Percentiles rank a stretch among this genome's conserved stretches.
Conservation (phyloP, 2,329 filamentous ascomycete genomes). For the Aspergillus texensis region DNA sequence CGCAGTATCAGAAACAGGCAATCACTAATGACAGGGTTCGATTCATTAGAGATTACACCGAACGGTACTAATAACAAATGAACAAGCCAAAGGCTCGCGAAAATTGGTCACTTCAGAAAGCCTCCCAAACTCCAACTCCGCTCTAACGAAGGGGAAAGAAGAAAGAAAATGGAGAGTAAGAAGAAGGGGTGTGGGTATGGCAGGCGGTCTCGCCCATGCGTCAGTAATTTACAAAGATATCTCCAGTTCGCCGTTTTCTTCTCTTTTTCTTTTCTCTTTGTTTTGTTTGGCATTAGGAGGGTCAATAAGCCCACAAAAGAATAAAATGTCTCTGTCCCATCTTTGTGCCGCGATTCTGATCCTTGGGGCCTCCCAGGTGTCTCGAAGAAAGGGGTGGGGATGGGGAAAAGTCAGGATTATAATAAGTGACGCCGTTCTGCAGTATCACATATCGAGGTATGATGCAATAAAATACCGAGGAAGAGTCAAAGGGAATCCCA, state of each 20-base stretch:
- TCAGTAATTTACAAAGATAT: constrained; percentile 38
- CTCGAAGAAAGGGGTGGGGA: neutral
- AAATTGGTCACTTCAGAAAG: constrained; percentile 9
- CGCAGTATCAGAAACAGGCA: neutral
- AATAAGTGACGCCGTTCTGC: neutral
- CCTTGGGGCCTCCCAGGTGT: neutral
- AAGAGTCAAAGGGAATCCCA: neutral
- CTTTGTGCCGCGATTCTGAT: neutral
- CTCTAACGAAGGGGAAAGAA: constrained; percentile 22
- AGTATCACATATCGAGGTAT: neutral
- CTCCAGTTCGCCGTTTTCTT: neutral
- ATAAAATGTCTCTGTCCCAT: neutral
- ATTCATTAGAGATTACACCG: constrained; percentile 1
- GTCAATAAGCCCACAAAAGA: neutral
- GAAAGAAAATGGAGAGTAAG: constrained; percentile 21
- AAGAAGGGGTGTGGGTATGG: constrained; percentile 8
- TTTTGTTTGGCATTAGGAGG: neutral
- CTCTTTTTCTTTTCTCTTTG: neutral
- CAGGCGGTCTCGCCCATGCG: constrained; percentile 31
- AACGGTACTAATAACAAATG: neutral
- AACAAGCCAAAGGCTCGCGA: neutral
- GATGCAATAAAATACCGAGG: neutral
- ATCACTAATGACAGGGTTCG: neutral
- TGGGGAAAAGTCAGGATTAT: constrained; percentile 5
- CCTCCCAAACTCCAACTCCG: constrained; percentile 12